These are phyloP conservation scores for Rhizophora apiculata DNA, from an alignment of 345 rosid genomes.

Conservation along the genomic window DNA sequence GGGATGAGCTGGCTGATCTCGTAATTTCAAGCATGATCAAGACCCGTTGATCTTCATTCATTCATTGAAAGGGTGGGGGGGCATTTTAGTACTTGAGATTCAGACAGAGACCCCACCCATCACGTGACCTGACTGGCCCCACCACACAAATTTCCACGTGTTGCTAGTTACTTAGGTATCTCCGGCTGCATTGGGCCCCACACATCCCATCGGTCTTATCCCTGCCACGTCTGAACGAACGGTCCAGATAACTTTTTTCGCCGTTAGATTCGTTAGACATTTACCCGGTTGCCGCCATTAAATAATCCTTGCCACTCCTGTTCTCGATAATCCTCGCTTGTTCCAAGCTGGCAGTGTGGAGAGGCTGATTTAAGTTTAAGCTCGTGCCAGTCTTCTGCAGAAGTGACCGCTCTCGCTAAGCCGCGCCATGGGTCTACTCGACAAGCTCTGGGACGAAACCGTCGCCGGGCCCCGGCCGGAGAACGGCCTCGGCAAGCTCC, in stretches of 20 bases:
- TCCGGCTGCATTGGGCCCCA: background rate
- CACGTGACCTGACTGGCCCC: constrained; percentile 17
- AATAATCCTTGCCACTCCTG: constrained; percentile 14
- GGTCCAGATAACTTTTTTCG: constrained; percentile 25
- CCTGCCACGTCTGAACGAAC: constrained; percentile 30
- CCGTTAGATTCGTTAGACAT: constrained; percentile 16
- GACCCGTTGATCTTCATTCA: background rate
- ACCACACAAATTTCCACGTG: constrained; percentile 10
- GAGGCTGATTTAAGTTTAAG: too few species aligned
- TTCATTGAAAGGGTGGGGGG: background rate
- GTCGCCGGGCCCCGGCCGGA: constrained; percentile 97
- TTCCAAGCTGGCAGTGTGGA: background rate
- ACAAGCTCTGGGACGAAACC: constrained; percentile 97
- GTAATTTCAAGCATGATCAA: background rate
- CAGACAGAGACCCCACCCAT: background rate
- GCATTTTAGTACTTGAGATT: background rate
- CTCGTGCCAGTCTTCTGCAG: background rate
- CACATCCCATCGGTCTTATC: constrained; percentile 46
- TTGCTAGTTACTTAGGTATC: background rate
- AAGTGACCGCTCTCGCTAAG: background rate
- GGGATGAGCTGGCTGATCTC: background rate
- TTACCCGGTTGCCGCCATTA: constrained; percentile 26
- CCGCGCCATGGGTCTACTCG: constrained; percentile 69
- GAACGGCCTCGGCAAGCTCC: constrained; percentile 91
- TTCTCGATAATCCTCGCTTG: accelerated